Evolutionary conservation across 2,329 filamentous ascomycete species (phyloP), one percentile per base, ranked within the genome.

Genomic region (Rhinocladiella mackenziei): DNA sequence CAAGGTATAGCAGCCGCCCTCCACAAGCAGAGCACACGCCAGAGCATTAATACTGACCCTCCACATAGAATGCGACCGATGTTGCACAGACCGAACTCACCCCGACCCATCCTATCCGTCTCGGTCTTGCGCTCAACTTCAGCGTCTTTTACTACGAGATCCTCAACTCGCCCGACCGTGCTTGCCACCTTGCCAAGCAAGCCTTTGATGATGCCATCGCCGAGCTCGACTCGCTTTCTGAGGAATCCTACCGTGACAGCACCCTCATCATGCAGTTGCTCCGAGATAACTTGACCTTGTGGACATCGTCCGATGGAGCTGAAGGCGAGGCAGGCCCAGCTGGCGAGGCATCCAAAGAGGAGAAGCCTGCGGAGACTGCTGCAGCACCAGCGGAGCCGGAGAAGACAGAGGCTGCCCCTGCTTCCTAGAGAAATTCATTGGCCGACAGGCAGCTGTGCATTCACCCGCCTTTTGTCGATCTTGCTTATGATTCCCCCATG

Each of bases 111-210:
- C 91, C 91, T 62, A 97, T 97, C 76, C 89, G 91, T 64, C 87
- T 97, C 57, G 91, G 91, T 70, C 84, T 97, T 64, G 91, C 91
- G 59, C 83, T 97, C 61, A 97, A 96, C 84, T 96, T 97, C 82
- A 96, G 89, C 56, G 91, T 96, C 64, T 96, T 96, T 79, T 95
- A 95, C 82, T 95, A 96, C 73, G 92, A 96, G 80, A 96, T 96
- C 69, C 78, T 96, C 67, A 97, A 96, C 84, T 94, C 89, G 25
- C 91, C 89, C 64, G 89, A 96, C 73, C 88, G 86, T 67, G 91
- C 91, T 65, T 97, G 91, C 82, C 91, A 97, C 69, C 83, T 97
- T 58, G 91, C 91, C 72, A 97, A 97, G 83, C 91, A 97, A 78
- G 91, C 92, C 38, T 97, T 97, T 65, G 91, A 97, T 68, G 91